Evolutionary conservation across 148 eudicot genomes (phyloP), one percentile per base, ranked within the genome.

Genomic region (Persicaria maculosa): DNA sequence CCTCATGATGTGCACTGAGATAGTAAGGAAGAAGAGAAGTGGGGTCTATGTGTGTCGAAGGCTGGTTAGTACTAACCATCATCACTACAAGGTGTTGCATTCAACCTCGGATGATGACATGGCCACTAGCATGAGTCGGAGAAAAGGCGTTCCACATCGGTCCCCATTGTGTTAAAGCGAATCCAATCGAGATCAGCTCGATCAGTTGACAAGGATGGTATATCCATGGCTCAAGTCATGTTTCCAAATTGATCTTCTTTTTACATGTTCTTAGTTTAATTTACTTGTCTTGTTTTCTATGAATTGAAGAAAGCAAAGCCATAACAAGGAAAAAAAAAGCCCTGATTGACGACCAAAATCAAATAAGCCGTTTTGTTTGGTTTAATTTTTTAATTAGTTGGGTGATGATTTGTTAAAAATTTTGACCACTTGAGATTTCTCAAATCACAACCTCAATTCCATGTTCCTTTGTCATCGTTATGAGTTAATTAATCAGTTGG

Each of bases 71-170:
- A 31, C 40, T 2, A 65, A 15, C 47, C 36, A 65, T 9, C 70
- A 14, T 20, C 45, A 43, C 9, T 65, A 12, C 8, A 65, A 40
- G 70, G 70, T n/a, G 11, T 46, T 15, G n/a, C 31, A 45, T 40
- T 46, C 19, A 4, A 65, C 47, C 22, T 82, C 86, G 10, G 93
- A 91, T 22, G 90, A 94, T 57, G 96, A 90, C 80, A 90, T 94
- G 89, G 93, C 96, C 46, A 85, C 91, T 36, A 90, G 97, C 85
- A 91, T 92, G 82, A 94, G 86, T 78, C 82, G 98, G 86, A 88
- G 97, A 83, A 94, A 94, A 86, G 86, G 98, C 68, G 82, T 90
- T 73, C 98, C 98, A 15, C 97, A 90, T 74, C 87, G 98, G 81
- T 94, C 97, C 73, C 98, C 98, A 54, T 77, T 93, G 73, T 93